Conservation (phyloP, 1,284 basidiomycete genomes). For the Apiotrichum gracile region DNA sequence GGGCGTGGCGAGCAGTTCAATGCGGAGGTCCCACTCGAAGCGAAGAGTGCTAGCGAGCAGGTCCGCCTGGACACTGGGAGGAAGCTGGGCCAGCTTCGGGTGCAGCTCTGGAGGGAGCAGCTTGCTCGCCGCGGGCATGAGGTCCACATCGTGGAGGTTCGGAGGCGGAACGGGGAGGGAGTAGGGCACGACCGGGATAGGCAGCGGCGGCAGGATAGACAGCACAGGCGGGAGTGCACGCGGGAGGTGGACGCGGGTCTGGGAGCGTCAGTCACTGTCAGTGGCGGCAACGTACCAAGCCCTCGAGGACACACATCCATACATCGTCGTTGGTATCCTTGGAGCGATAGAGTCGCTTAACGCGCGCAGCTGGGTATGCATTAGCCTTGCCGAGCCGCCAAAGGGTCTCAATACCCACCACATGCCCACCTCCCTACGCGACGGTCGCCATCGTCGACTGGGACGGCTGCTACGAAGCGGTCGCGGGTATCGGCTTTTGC, state of each 20-base stretch:
- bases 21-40: conserved; percentile 33
- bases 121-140: conserved; percentile 26
- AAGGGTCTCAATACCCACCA: conserved; percentile 22
- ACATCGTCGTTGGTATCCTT: conserved; percentile 17
- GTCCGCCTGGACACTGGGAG: conserved; percentile 32
- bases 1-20: conserved; percentile 33
- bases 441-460: conserved; percentile 37
- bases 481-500: conserved; percentile 18
- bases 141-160: conserved; percentile 14
- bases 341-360: conserved; percentile 30
- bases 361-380: conserved; percentile 27
- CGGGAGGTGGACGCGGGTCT: conserved; percentile 37
- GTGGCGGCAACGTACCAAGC: conserved; percentile 24
- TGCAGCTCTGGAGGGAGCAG: conserved; percentile 37
- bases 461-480: conserved; percentile 31
- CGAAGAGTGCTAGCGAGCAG: conserved; percentile 34
- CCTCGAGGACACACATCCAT: conserved; percentile 30
- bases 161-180: conserved; percentile 32
- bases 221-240: conserved; percentile 38
- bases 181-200: conserved; percentile 28
- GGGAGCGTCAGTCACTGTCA: background rate
- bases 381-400: background rate
- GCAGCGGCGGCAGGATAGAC: conserved; percentile 35
- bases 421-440: conserved; percentile 41
- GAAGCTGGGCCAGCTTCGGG: conserved; percentile 25